A percentile compares a stretch with the other conserved stretches of the same genome.
phyloP scores from a whole-genome alignment of 2,329 filamentous ascomycete genomes.

The Pseudopyricularia cyperi region DNA sequence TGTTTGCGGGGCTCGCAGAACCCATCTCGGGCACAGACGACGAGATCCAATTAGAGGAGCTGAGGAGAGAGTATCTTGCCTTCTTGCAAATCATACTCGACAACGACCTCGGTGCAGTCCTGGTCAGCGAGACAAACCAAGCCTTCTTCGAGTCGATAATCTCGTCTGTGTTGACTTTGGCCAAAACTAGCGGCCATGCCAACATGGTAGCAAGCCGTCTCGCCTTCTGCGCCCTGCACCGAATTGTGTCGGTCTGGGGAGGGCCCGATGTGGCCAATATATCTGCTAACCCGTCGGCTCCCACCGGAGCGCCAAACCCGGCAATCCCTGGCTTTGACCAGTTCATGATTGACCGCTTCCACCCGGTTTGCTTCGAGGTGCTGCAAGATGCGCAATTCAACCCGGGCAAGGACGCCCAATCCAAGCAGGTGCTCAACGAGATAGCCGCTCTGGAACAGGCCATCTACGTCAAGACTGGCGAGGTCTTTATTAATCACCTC shows the following conservation, averaged over 20 bases:
- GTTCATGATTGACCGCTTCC: constrained; percentile 83
- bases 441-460: constrained; percentile 77
- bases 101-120: constrained; percentile 77
- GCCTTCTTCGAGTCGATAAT: constrained; percentile 80
- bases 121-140: constrained; percentile 85
- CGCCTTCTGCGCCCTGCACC: constrained; percentile 68
- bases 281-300: constrained; percentile 33
- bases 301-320: constrained; percentile 36
- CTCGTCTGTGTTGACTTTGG: constrained; percentile 70
- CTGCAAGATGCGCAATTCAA: constrained; percentile 69
- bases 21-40: constrained; percentile 86
- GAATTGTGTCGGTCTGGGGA: constrained; percentile 83
- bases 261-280: constrained; percentile 62
- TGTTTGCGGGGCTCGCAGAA: constrained; percentile 75
- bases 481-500: constrained; percentile 61
- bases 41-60: constrained; percentile 83
- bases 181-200: constrained; percentile 55
- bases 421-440: constrained; percentile 76
- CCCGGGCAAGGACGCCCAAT: constrained; percentile 69
- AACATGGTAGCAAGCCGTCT: constrained; percentile 51
- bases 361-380: constrained; percentile 80
- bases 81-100: constrained; percentile 84
- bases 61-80: constrained; percentile 88
- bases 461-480: constrained; percentile 82
- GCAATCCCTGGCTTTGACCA: constrained; percentile 77